A percentile compares a stretch with the other conserved stretches of the same genome.
Evolutionary conservation across 2,329 filamentous ascomycete genomes (phyloP).

Genomic region (Pyricularia grisea): DNA sequence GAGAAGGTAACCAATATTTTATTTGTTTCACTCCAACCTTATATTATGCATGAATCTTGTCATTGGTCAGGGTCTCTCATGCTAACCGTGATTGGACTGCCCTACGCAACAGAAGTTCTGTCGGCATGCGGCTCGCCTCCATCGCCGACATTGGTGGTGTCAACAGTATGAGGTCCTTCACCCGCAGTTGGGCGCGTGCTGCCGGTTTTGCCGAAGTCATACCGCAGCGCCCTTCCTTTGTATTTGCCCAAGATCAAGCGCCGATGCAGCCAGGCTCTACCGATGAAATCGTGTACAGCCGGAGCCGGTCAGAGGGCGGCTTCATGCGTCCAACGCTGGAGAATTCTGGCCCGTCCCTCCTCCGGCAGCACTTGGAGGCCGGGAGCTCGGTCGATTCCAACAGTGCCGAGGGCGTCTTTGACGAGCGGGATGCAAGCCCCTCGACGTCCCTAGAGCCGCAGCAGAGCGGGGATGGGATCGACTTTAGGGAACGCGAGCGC

Average conservation of each 20-base stretch:
- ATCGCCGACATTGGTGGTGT: slow-evolving; percentile 72
- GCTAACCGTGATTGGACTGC: slow-evolving; percentile 9
- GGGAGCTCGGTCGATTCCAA: slow-evolving; percentile 9
- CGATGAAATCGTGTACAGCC: slow-evolving; percentile 28
- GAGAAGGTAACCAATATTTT: slow-evolving; percentile 25
- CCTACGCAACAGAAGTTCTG: slow-evolving; percentile 24
- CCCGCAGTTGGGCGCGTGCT: slow-evolving; percentile 84
- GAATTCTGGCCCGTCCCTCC: slow-evolving; percentile 30
- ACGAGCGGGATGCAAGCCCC: background rate
- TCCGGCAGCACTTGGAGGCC: slow-evolving; percentile 42
- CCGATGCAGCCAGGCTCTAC: slow-evolving; percentile 19
- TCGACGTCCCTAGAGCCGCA: background rate
- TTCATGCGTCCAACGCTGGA: slow-evolving; percentile 7
- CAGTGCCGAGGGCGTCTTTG: background rate
- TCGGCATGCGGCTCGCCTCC: slow-evolving; percentile 45
- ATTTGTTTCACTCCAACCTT: background rate
- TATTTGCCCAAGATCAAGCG: slow-evolving; percentile 49
- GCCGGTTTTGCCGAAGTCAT: slow-evolving; percentile 83
- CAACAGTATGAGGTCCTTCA: slow-evolving; percentile 91
- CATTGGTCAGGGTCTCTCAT: slow-evolving; percentile 10
- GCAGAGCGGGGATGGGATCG: slow-evolving; percentile 8
- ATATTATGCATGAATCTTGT: background rate
- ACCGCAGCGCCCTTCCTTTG: slow-evolving; percentile 66
- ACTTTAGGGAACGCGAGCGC: slow-evolving; percentile 36
- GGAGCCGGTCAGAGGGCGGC: slow-evolving; percentile 28